Evolutionary conservation across 169 alveolate species (phyloP).

Genomic region (Plasmodium sp.): DNA sequence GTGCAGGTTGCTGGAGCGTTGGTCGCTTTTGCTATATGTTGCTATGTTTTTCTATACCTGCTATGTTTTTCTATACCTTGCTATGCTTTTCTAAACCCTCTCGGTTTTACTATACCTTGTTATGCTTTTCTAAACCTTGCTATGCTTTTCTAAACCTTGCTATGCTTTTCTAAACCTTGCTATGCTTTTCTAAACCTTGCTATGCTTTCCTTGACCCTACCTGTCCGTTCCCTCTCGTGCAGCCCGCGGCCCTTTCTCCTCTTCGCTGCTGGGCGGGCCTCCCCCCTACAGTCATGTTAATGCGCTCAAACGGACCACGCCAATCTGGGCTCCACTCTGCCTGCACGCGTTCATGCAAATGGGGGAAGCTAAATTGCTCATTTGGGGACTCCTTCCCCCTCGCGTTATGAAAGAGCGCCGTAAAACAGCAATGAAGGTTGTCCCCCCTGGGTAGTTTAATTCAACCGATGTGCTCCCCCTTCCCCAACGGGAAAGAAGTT

Average conservation of each 20-base stretch:
- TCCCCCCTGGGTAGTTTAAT: not conserved
- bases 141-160: no score
- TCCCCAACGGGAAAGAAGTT: not conserved
- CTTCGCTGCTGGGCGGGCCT: not conserved
- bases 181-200: no score
- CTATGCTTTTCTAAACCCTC: no score
- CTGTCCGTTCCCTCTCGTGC: not conserved
- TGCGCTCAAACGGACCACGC: not conserved
- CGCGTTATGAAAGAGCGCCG: not conserved
- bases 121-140: no score
- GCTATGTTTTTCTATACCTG: no score
- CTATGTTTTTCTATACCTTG: no score
- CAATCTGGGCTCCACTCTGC: not conserved
- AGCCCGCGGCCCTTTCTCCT: not conserved
- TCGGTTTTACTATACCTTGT: no score
- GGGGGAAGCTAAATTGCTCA: not conserved
- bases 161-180: no score
- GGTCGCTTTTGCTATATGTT: not conserved
- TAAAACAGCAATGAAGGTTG: not conserved
- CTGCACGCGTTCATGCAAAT: not conserved
- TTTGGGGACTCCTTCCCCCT: not conserved
- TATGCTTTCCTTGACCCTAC: no score
- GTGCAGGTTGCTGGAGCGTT: not conserved
- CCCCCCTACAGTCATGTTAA: not conserved
- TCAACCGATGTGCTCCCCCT: not conserved